Conservation (phyloP, 495 filamentous ascomycete genomes). For the Glarea lozoyensis region DNA sequence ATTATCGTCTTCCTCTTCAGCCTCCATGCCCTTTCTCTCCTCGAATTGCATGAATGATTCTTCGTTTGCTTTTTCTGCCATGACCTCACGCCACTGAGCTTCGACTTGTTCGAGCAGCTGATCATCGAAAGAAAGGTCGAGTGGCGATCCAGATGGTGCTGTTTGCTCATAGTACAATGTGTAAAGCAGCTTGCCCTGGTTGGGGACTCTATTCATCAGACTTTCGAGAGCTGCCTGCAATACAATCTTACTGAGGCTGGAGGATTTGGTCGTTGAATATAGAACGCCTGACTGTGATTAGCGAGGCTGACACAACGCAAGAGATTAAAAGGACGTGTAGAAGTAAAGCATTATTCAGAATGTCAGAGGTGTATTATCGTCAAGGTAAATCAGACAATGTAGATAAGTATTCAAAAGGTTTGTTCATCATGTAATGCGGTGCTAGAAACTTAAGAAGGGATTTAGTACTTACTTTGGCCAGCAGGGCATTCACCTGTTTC, state of each 20-base stretch:
- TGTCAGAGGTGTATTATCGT: conserved; percentile 78
- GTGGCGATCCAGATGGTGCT: conserved; percentile 17
- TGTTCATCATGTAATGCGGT: conserved; percentile 57
- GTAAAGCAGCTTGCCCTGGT: conserved; percentile 43
- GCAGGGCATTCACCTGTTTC: conserved; percentile 82
- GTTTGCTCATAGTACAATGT: conserved; percentile 52
- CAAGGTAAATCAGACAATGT: conserved; percentile 92
- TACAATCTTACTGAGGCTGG: conserved; percentile 26
- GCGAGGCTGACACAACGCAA: conserved; percentile 20
- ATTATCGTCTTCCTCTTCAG: conserved; percentile 32
- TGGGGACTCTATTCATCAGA: conserved; percentile 37
- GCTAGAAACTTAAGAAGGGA: conserved; percentile 12
- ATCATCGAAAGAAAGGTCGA: conserved; percentile 64
- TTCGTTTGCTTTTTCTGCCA: conserved; percentile 29
- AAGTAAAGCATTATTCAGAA: conserved; percentile 61
- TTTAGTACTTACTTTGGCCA: conserved; percentile 67
- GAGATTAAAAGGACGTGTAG: conserved; percentile 4
- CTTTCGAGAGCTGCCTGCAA: conserved; percentile 46
- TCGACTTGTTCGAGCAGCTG: conserved; percentile 48
- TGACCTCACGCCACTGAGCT: conserved; percentile 52
- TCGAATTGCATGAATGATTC: conserved; percentile 56
- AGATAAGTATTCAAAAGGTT: conserved; percentile 89
- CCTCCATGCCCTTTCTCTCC: conserved; percentile 38
- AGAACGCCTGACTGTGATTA: conserved; percentile 58
- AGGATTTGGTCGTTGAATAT: conserved; percentile 49